Evolutionary conservation across 371 early-diverging fungal genomes (phyloP), one percentile per base, ranked within the genome.

Genomic region (Syncephalastrum sp.): DNA sequence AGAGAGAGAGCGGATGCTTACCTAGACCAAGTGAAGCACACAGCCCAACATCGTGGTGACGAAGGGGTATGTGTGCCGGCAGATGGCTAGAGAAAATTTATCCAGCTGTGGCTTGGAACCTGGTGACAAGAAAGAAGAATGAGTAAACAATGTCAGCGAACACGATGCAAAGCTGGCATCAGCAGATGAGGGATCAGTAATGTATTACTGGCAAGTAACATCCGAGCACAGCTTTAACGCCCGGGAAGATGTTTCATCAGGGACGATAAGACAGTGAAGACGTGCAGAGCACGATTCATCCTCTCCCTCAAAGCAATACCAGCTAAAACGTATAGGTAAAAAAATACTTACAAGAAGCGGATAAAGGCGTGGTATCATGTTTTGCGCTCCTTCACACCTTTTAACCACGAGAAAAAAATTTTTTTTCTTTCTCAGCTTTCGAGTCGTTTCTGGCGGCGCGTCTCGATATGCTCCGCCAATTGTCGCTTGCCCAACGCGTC

Each of bases 221-320:
- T 55, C 69, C 54, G 63, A 50, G 61, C 63, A 64, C 64, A 68
- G 69, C 69, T 60, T 53, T 59, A 61, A 60, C 54, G 54, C 56
- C 38, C 38, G 38, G 61, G 59, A 65, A 58, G 59, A 54, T 68
- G 25, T 68, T 53, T 68, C 64, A 52, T 53, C 69, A 68, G 64
- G 64, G 69, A 64, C 69, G 69, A 68, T 68, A 68, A 57, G 68
- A 57, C 51, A 57, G 47, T 56, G 64, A 68, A 63, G 64, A 63
- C 57, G 42, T 33, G 38, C 38, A 33, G 57, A 57, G 45, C 42
- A 23, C 44, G 38, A 23, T 57, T 68, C 68, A 68, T 68, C 68
- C 60, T 61, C 33, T 55, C 38, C 38, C 38, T 33, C 38, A 33
- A 5, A 5, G 38, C 38, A 12, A 29, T 33, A 33, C 38, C 38